Evolutionary conservation across 345 rosid genomes (phyloP), one percentile per base, ranked within the genome.

Genomic region (Heritiera littoralis): DNA sequence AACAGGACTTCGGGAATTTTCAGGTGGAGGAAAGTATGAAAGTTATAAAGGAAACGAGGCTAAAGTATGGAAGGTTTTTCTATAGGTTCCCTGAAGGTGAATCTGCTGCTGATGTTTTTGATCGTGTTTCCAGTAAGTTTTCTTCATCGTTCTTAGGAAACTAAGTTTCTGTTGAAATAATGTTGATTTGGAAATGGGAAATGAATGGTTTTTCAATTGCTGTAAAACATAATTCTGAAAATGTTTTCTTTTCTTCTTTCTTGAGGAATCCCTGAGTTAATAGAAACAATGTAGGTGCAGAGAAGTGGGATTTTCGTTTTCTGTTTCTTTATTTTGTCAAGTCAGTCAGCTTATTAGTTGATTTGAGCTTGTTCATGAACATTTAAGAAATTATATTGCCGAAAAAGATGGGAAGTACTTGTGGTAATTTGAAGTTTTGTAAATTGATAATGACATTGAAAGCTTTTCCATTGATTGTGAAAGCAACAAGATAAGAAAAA

Each of bases 61-160:
- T 90, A 83, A 79, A 83, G 45, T 96, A 92, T 78, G 99, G 98
- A 2, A 84, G 99, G 48, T 96, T 92, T 5, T 96, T 89, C 70
- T 96, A 90, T 65, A 87, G 99, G 40, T 96, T 96, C 72, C 98
- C 98, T n/a, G 99, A 96, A 75, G 99, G 99, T 43, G 99, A 96
- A 81, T 96, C 99, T 51, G 98, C 97, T 56, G 97, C 99, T 69
- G 99, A 96, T 66, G 98, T 96, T 61, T 96, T 89, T 66, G 99
- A 96, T 81, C 99, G 98, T 12, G 94, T 96, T 79, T 96, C 99
- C 9, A 90, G 99, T 94, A 89, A 15, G 90, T 77, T 70, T 28
- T 45, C 38, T 12, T 46, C 15, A 43, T 49, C 51, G 56, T 75
- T 23, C 13, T 23, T 70, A 49, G 43, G 38, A 32, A 70, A 49